Evolutionary conservation across 1,139 yeast species (phyloP), one percentile per base, ranked within the genome.

Genomic region (Pneumocystis sp.): DNA sequence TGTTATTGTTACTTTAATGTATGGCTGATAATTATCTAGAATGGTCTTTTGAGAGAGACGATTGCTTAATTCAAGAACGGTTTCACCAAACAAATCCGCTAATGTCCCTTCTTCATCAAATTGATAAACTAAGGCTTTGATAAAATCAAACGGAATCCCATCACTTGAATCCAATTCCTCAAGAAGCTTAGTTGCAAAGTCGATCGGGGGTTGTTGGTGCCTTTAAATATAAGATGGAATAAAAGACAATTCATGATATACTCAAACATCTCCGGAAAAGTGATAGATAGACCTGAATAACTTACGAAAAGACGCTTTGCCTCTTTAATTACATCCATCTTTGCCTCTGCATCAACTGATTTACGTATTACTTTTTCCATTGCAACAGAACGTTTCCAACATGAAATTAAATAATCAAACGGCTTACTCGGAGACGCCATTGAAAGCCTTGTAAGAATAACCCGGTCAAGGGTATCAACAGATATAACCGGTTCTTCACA

Each of bases 241-340:
- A 10, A 25, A 25, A n/a, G n/a, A 25, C 12, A 50, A 50, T 7
- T 25, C 17, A 29, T 25, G 6, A 25, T 45, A 42, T 65, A 61
- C 35, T 79, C 70, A 68, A 85, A 85, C 85, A 86, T 82, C 67
- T 85, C 90, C 2, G 86, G 84, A 10, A 85, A 81, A 72, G 85
- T 89, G 71, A 88, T 84, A 50, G 86, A 76, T 50, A 88, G 84
- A 45, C 85, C 79, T 0, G 89, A 89, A 74, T 85, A 89, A 31
- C 87, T 84, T 19, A 86, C 78, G 17, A 84, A 75, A 63, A 85
- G 77, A 63, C 84, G 75, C 63, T 82, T 79, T 40, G 83, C 76
- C 67, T 83, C 83, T 65, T 79, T 77, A 64, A 85, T 74, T 2
- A 84, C 70, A 2, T 73, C 73, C 1, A 73, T 62, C 70, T 72